Conservation (phyloP, 2,329 filamentous ascomycete species). For the Phoma sp. region DNA sequence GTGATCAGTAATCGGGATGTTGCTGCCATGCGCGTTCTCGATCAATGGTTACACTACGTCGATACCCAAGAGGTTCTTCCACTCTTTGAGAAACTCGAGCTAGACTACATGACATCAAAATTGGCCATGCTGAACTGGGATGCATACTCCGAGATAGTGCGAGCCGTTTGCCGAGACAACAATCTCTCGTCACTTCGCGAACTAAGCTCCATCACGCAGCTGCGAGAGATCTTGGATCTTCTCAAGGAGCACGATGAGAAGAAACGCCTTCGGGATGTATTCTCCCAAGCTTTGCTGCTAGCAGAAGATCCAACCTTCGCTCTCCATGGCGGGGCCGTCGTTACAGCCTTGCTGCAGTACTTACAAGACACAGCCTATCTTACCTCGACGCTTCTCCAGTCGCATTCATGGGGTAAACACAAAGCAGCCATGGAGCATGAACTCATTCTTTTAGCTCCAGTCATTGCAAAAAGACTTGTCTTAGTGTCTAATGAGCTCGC, state of each 20-base stretch:
- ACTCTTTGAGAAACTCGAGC: slow-evolving; percentile 46
- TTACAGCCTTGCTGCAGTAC: slow-evolving; percentile 21
- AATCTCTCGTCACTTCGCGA: slow-evolving; percentile 24
- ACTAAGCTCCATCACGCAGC: slow-evolving; percentile 21
- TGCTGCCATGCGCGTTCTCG: slow-evolving; percentile 46
- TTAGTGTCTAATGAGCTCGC: slow-evolving; percentile 32
- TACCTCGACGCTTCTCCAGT: slow-evolving; percentile 23
- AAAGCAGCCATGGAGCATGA: slow-evolving; percentile 25
- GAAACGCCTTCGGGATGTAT: slow-evolving; percentile 22
- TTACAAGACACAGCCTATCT: slow-evolving; percentile 25
- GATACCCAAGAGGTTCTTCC: slow-evolving; percentile 50
- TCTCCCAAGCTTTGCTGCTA: slow-evolving; percentile 17
- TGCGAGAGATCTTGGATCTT: slow-evolving; percentile 27
- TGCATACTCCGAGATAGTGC: slow-evolving; percentile 21
- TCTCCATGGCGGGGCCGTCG: slow-evolving; percentile 10
- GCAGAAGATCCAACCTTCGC: slow-evolving; percentile 9
- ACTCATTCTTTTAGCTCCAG: slow-evolving; percentile 19
- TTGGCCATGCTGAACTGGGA: slow-evolving; percentile 37
- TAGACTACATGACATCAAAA: slow-evolving; percentile 43
- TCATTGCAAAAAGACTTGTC: slow-evolving; percentile 27
- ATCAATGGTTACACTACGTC: slow-evolving; percentile 52
- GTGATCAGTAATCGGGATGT: slow-evolving; percentile 54
- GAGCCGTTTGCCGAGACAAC: slow-evolving; percentile 27
- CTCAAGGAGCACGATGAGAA: slow-evolving; percentile 29
- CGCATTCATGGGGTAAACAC: slow-evolving; percentile 25